Percentiles rank a stretch among this genome's conserved stretches.
phyloP scores from a whole-genome alignment of 805 yeast species.

The Brettanomyces sp. region DNA sequence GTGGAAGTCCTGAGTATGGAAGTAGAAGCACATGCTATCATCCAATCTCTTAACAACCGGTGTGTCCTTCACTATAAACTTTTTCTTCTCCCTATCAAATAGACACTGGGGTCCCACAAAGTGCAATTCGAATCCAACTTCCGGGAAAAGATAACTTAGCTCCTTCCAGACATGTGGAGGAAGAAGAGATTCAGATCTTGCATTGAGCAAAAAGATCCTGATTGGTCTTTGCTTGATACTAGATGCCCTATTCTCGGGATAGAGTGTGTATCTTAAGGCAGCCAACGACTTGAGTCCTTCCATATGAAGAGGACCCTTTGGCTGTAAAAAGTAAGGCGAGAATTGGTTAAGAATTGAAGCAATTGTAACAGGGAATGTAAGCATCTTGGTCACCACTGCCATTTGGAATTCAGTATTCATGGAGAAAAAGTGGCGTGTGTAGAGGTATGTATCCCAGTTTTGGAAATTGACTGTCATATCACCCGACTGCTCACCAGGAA shows the following conservation, averaged over 20 bases:
- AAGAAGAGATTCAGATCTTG: slow-evolving; percentile 86
- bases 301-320: slow-evolving; percentile 78
- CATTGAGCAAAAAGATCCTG: slow-evolving; percentile 82
- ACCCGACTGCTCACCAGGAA: slow-evolving; percentile 70
- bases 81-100: slow-evolving; percentile 61
- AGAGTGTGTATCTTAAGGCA: slow-evolving; percentile 82
- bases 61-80: slow-evolving; percentile 47
- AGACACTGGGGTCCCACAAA: slow-evolving; percentile 91
- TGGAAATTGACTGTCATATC: slow-evolving; percentile 71
- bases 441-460: slow-evolving; percentile 89
- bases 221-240: slow-evolving; percentile 76
- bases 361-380: slow-evolving; percentile 87
- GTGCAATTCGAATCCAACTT: slow-evolving; percentile 73
- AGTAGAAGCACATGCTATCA: slow-evolving; percentile 60
- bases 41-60: slow-evolving; percentile 71
- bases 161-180: slow-evolving; percentile 97
- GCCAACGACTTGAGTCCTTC: slow-evolving; percentile 93
- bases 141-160: slow-evolving; percentile 76
- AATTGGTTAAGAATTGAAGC: slow-evolving; percentile 74
- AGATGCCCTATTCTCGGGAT: slow-evolving; percentile 56
- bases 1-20: slow-evolving; percentile 88
- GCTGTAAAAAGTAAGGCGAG: slow-evolving; percentile 75
- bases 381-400: slow-evolving; percentile 90
- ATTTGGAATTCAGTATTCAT: slow-evolving; percentile 96
- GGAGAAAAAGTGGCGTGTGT: slow-evolving; percentile 85